Evolutionary conservation across 257 asterid genomes (phyloP).

Genomic region (Primulina eburnea): DNA sequence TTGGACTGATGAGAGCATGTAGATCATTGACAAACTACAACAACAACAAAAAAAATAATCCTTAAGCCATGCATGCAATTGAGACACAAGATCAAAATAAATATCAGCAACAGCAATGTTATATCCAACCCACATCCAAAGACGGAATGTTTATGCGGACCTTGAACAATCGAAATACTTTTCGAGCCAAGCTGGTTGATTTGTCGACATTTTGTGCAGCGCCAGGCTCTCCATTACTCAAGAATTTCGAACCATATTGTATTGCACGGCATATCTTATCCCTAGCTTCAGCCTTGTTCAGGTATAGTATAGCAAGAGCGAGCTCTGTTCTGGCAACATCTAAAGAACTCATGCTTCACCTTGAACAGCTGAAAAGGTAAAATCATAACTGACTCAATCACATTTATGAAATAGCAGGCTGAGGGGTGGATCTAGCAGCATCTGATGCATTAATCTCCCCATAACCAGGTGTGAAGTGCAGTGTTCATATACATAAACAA

Average conservation of each 20-base stretch:
- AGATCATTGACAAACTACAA: conserved; percentile 91
- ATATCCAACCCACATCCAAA: not conserved
- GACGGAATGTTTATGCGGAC: conserved; percentile 29
- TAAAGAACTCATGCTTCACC: conserved; percentile 57
- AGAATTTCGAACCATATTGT: conserved; percentile 90
- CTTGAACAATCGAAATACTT: conserved; percentile 96
- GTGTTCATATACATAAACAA: not conserved
- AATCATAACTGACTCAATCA: conserved; percentile 13
- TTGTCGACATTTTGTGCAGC: conserved; percentile 90
- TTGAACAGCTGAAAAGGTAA: conserved; percentile 38
- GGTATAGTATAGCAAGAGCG: conserved; percentile 82
- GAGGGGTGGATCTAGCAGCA: not conserved
- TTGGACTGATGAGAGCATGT: conserved; percentile 79
- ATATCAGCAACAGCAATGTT: not conserved
- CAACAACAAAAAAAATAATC: not conserved
- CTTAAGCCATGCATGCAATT: not conserved
- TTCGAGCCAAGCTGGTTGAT: conserved; percentile 91
- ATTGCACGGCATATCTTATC: conserved; percentile 99
- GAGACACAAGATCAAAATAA: not conserved
- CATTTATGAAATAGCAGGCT: not conserved
- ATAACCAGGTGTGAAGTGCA: not conserved
- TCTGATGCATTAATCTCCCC: not conserved
- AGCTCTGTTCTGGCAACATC: conserved; percentile 91
- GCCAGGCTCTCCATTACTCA: conserved; percentile 94
- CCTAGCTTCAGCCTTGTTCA: conserved; percentile 96